These are phyloP conservation scores for Capsicum pubescens DNA, from an alignment of 257 asterid genomes.

Conservation along the genomic window DNA sequence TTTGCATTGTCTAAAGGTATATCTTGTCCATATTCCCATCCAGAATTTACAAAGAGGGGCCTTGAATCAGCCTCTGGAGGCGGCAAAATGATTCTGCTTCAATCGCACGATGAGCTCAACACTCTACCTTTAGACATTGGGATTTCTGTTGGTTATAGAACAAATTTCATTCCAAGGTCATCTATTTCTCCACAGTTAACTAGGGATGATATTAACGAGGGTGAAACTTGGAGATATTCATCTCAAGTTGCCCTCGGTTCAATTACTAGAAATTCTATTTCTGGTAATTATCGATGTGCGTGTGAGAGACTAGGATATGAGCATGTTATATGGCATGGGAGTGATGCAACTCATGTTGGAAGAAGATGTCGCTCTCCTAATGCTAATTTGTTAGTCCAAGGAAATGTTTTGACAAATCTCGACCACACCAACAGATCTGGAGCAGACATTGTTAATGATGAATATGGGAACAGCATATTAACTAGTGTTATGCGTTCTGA, in stretches of 20 bases:
- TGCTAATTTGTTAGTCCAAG: slow-evolving; percentile 33
- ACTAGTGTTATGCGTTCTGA: slow-evolving; percentile 43
- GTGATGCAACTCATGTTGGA: slow-evolving; percentile 36
- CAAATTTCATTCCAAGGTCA: slow-evolving; percentile 37
- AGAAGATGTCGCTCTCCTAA: slow-evolving; percentile 32
- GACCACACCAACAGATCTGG: slow-evolving; percentile 28
- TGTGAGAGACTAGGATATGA: slow-evolving; percentile 34
- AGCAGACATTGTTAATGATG: slow-evolving; percentile 28
- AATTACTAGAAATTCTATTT: slow-evolving; percentile 37
- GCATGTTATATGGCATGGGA: slow-evolving; percentile 39
- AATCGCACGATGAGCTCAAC: slow-evolving; percentile 34
- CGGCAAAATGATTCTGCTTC: slow-evolving; percentile 28
- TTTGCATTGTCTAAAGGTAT: slow-evolving; percentile 36
- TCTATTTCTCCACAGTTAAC: slow-evolving; percentile 31
- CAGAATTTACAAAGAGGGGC: slow-evolving; percentile 35
- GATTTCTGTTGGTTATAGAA: slow-evolving; percentile 37
- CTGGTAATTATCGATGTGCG: slow-evolving; percentile 29
- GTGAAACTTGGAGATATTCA: slow-evolving; percentile 29
- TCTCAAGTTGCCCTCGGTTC: slow-evolving; percentile 36
- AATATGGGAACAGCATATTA: slow-evolving; percentile 31
- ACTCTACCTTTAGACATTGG: slow-evolving; percentile 34
- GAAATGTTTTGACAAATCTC: slow-evolving; percentile 42
- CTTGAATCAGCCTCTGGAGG: slow-evolving; percentile 40
- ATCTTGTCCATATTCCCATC: slow-evolving; percentile 34
- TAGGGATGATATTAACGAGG: slow-evolving; percentile 30